phyloP scores from a whole-genome alignment of 139 green algal genomes.

The Micractinium sp. region DNA sequence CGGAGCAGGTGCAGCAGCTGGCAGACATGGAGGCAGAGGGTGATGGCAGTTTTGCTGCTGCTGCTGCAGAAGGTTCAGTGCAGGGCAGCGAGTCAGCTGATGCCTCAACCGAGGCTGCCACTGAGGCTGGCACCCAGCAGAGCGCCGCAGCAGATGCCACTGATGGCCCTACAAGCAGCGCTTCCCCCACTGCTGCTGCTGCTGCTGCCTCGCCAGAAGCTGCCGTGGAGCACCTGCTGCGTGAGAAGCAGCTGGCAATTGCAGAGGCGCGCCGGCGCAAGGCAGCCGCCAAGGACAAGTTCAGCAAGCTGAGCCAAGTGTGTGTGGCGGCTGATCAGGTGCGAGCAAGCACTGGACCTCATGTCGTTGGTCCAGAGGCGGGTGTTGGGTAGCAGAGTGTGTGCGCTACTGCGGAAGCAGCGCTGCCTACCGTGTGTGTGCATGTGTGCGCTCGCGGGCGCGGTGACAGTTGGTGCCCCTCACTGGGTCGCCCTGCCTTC shows the following conservation, averaged over 20 bases:
- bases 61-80: background rate
- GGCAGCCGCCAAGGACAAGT: slow-evolving; percentile 54
- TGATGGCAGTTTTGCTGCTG: background rate
- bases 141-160: background rate
- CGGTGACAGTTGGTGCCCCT: background rate
- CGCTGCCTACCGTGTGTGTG: background rate
- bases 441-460: background rate
- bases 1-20: background rate
- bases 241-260: slow-evolving; percentile 23
- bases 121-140: background rate
- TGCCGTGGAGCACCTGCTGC: background rate
- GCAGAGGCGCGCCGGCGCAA: slow-evolving; percentile 45
- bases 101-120: background rate
- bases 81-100: background rate
- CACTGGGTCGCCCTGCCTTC: background rate
- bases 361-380: too few relatives aligned
- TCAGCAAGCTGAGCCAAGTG: slow-evolving; percentile 68
- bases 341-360: background rate
- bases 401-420: background rate
- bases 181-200: background rate
- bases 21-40: background rate
- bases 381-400: background rate
- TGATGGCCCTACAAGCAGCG: background rate
- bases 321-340: slow-evolving; percentile 73
- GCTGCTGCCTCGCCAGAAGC: background rate